Percentiles rank a stretch among this genome's conserved stretches.
These are phyloP conservation scores for Periconia macrospinosa DNA, from an alignment of 2,329 filamentous ascomycete genomes.

Conservation along the genomic window DNA sequence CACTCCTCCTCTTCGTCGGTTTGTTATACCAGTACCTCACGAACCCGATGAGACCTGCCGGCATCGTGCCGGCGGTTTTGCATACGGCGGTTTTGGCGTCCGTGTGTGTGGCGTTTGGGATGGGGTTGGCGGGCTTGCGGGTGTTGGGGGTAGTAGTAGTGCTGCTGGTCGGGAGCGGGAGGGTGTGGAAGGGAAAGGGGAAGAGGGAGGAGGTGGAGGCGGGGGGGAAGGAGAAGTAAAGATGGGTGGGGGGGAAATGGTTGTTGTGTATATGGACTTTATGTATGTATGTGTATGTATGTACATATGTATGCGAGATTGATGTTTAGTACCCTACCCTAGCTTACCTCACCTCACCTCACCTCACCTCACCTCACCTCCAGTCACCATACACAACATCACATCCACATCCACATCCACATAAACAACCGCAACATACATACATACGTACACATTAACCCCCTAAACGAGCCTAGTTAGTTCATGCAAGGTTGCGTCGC, in stretches of 20 bases:
- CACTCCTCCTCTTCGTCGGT: conserved; percentile 81
- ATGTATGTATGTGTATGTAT: neutral
- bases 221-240: neutral
- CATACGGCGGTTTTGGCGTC: neutral
- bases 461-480: too few species aligned
- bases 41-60: neutral
- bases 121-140: neutral
- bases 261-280: neutral
- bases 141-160: neutral
- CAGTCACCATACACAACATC: too few species aligned
- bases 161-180: neutral
- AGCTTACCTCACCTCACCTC: too few species aligned
- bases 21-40: conserved; percentile 82
- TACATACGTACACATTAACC: too few species aligned
- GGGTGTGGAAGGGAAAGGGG: neutral
- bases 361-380: too few species aligned
- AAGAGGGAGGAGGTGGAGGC: too few species aligned
- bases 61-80: neutral
- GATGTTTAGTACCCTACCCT: too few species aligned
- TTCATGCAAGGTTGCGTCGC: too few species aligned
- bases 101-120: neutral
- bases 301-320: neutral
- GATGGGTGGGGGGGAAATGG: neutral
- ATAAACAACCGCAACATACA: too few species aligned
- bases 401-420: too few species aligned